Evolutionary conservation across 2,329 filamentous ascomycete genomes (phyloP).

Genomic region (Fusarium ramigenum): DNA sequence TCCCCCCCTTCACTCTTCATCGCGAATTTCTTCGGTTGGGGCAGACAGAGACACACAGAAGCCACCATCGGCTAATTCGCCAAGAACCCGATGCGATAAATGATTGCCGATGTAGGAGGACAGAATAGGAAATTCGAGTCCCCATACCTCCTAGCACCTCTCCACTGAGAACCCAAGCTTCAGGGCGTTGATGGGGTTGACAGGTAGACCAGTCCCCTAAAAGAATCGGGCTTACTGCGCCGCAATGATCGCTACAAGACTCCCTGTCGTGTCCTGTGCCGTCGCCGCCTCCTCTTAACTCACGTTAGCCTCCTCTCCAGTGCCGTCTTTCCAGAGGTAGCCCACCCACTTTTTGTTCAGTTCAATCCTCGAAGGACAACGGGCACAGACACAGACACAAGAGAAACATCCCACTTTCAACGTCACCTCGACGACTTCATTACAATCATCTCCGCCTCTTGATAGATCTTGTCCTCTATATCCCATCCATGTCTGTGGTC

Average conservation of each 20-base stretch:
- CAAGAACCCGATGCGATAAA: neutral
- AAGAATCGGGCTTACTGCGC: slow-evolving; percentile 1
- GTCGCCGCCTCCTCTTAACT: neutral
- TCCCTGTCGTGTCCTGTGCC: neutral
- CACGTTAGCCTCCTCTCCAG: neutral
- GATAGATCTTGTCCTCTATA: neutral
- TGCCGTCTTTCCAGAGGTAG: neutral
- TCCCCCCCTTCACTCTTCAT: neutral
- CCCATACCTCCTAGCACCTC: neutral
- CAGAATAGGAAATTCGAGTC: neutral
- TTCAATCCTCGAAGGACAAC: neutral
- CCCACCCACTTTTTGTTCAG: slow-evolving; percentile 14
- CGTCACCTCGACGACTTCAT: slow-evolving; percentile 21
- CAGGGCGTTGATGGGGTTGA: neutral
- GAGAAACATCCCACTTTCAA: slow-evolving; percentile 25
- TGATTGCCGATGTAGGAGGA: slow-evolving; percentile 6
- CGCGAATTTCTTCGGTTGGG: neutral
- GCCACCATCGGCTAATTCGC: slow-evolving; percentile 2
- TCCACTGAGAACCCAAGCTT: neutral
- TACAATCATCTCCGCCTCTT: neutral
- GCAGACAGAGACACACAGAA: neutral
- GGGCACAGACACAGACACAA: neutral
- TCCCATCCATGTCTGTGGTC: slow-evolving; percentile 19
- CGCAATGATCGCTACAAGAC: slow-evolving; percentile 7
- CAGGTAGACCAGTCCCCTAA: neutral